These are phyloP conservation scores for Cladosporium sp. DNA, from an alignment of 2,329 filamentous ascomycete species.

Conservation along the genomic window DNA sequence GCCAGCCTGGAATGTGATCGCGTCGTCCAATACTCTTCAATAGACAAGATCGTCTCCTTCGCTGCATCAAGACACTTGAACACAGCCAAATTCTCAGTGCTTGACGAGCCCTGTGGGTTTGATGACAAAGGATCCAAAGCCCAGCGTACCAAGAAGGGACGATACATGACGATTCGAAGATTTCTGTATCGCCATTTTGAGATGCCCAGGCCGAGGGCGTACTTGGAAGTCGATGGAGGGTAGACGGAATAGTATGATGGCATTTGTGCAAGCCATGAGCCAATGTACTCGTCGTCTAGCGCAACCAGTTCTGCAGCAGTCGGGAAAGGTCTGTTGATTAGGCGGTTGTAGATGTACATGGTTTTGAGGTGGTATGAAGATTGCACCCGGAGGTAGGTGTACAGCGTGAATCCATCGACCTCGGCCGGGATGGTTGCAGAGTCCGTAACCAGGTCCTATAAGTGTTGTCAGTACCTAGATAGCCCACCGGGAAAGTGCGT, in stretches of 20 bases:
- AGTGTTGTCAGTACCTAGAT: background rate
- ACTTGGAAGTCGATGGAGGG: constrained; percentile 2
- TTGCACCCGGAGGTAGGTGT: constrained; percentile 8
- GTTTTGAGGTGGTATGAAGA: constrained; percentile 7
- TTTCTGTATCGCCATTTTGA: constrained; percentile 9
- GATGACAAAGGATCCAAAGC: background rate
- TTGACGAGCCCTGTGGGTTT: background rate
- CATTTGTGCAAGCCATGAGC: constrained; percentile 5
- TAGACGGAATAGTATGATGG: constrained; percentile 10
- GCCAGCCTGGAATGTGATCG: constrained; percentile 1
- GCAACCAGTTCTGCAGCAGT: constrained; percentile 8
- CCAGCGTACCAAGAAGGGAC: constrained; percentile 3
- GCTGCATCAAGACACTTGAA: constrained; percentile 10
- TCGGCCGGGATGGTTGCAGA: background rate
- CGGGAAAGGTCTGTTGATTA: constrained; percentile 8
- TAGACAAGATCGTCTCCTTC: constrained; percentile 6
- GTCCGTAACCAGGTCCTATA: constrained; percentile 3
- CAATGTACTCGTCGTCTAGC: constrained; percentile 4
- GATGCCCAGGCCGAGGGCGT: constrained; percentile 7
- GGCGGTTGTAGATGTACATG: constrained; percentile 7
- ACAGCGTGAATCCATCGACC: constrained; percentile 3
- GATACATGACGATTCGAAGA: constrained; percentile 7
- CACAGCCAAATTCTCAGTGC: constrained; percentile 4
- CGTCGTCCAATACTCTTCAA: constrained; percentile 10
- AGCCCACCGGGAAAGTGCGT: background rate